phyloP scores from a whole-genome alignment of 2,329 filamentous ascomycete species.

The Aspergillus tanneri region DNA sequence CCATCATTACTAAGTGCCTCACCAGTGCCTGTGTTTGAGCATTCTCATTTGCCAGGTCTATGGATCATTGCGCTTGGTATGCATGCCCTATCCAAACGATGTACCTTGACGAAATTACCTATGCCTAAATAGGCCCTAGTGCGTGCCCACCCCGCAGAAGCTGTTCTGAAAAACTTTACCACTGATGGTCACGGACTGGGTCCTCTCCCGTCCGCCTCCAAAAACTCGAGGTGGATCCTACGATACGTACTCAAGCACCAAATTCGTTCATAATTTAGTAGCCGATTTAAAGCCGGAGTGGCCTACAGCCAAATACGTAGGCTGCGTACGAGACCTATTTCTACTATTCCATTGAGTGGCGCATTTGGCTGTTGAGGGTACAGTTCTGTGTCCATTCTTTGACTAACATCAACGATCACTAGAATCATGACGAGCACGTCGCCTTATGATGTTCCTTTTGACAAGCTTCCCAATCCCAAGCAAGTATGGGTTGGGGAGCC shows the following conservation, averaged over 20 bases:
- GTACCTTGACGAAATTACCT: not conserved
- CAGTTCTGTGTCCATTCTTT: not conserved
- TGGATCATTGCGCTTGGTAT: not conserved
- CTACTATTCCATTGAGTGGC: no score
- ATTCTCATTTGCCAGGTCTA: not conserved
- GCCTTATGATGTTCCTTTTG: slow-evolving; percentile 38
- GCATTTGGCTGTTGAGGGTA: no score
- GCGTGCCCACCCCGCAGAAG: no score
- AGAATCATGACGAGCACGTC: slow-evolving; percentile 12
- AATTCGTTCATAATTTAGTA: no score
- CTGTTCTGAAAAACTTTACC: not conserved
- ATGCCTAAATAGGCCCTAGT: not conserved
- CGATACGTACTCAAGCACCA: no score
- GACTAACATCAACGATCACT: not conserved
- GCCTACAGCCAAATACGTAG: not conserved
- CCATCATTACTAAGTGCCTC: not conserved
- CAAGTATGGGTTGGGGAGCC: slow-evolving; percentile 51
- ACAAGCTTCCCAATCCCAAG: slow-evolving; percentile 50
- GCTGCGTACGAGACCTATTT: not conserved
- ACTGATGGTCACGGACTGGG: not conserved
- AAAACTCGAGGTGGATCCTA: not conserved
- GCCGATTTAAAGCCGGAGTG: not conserved
- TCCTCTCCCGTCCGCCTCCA: not conserved
- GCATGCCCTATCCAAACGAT: not conserved
- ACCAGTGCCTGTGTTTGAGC: not conserved